Percentiles rank a stretch among this genome's conserved stretches.
These are phyloP conservation scores for Syzygium grande DNA, from an alignment of 345 rosid genomes.

Conservation along the genomic window DNA sequence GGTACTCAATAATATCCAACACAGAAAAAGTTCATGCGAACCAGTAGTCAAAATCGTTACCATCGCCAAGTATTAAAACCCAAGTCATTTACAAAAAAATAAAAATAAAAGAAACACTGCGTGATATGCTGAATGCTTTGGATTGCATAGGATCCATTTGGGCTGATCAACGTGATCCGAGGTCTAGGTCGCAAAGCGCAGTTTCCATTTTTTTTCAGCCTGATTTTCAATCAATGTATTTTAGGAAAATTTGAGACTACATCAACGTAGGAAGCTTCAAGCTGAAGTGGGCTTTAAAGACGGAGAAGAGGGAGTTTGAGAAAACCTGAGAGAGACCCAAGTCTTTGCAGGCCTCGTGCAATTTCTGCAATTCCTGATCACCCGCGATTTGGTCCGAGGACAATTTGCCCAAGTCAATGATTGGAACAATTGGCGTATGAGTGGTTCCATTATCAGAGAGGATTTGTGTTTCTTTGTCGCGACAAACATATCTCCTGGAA, in stretches of 20 bases:
- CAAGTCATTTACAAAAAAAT: background rate
- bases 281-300: background rate
- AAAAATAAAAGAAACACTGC: background rate
- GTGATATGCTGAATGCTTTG: background rate
- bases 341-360: conserved; percentile 10
- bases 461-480: background rate
- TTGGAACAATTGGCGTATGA: background rate
- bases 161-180: background rate
- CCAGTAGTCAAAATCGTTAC: background rate
- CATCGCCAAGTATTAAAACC: background rate
- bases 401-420: conserved; percentile 4
- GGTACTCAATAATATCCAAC: too few species aligned
- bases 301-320: background rate
- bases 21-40: too few species aligned
- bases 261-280: background rate
- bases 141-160: background rate
- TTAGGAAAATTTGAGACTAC: background rate
- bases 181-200: background rate
- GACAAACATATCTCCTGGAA: conserved; percentile 9
- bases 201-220: background rate
- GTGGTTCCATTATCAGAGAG: background rate
- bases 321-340: conserved; percentile 14
- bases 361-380: background rate
- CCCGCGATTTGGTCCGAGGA: background rate
- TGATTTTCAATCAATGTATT: background rate